Evolutionary conservation across 2,329 filamentous ascomycete species (phyloP).

Genomic region (Tolypocladium endophyticum): DNA sequence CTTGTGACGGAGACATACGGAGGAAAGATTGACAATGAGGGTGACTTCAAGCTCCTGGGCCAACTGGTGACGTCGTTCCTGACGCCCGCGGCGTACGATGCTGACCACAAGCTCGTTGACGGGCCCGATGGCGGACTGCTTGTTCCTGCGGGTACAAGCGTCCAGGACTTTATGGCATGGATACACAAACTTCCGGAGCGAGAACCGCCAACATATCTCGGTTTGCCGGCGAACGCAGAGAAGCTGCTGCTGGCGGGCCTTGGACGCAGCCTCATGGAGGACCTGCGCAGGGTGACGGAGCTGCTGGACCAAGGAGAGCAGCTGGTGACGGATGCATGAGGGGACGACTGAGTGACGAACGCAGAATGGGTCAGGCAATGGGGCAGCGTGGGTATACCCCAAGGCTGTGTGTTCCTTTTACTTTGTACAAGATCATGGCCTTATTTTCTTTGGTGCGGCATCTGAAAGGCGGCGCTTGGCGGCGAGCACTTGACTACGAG

Average conservation of each 20-base stretch:
- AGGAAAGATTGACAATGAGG: conserved; percentile 90
- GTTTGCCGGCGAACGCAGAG: conserved; percentile 90
- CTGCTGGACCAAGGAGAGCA: conserved; percentile 92
- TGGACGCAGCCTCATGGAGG: conserved; percentile 72
- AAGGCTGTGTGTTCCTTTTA: neutral
- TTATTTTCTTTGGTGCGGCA: neutral
- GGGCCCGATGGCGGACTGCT: conserved; percentile 52
- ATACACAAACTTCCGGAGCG: conserved; percentile 86
- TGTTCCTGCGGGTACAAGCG: conserved; percentile 69
- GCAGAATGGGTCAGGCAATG: neutral
- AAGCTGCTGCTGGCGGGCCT: conserved; percentile 85
- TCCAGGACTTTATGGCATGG: conserved; percentile 84
- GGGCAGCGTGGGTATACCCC: neutral
- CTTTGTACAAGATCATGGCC: neutral
- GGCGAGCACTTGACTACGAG: neutral
- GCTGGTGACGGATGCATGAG: conserved; percentile 55
- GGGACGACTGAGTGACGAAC: neutral
- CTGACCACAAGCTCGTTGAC: conserved; percentile 80
- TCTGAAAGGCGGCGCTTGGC: neutral
- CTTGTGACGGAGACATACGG: conserved; percentile 92
- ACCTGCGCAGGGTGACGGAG: conserved; percentile 75
- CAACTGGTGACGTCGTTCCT: conserved; percentile 68
- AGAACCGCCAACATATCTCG: conserved; percentile 91
- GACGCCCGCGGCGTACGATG: conserved; percentile 82
- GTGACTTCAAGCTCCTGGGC: conserved; percentile 65